Base-by-base conservation (phyloP, 768 basidiomycete genomes). In the Trametes maxima region DNA sequence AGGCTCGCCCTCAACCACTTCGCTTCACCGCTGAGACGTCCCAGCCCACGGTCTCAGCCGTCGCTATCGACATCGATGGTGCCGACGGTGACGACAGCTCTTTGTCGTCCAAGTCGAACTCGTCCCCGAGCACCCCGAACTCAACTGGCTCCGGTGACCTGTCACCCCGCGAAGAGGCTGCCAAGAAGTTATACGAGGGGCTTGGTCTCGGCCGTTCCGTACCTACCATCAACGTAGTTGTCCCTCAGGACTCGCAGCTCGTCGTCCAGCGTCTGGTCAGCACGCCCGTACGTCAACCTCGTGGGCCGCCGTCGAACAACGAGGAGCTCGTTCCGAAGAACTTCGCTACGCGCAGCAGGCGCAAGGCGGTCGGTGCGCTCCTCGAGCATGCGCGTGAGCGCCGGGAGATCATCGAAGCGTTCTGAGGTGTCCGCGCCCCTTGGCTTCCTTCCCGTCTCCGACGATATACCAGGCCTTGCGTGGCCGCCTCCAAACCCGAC, bases 281-380 rank as follows among this genome's bases (percentile, higher is more conserved):
- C 73, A 86, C 88, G 70, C 88, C 90, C 62, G 80, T 87, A 55
- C 87, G 93, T 74, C 93, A 94, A 79, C 93, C 93, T 68, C 85
- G 87, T 60, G 93, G 93, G 68, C 93, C 93, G 58, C 93, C 93
- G 45, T 89, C 89, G 22, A 88, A 89, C 70, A 85, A 86, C 65
- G 92, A 94, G 69, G 92, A 94, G 71, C 84, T 94, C 51, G 88
- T 89, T 19, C 88, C 90, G 45, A 89, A 90, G 82, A 94, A 94
- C 73, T 94, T 94, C 78, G 92, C 92, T 7, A 86, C 87, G 39
- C 85, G 92, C 68, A 89, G 91, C 75, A 83, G 92, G 75, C 85
- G 90, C 69, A 85, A 89, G 80, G 92, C 92, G 19, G 89, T 93
- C 61, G 90, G 88, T 36, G 90, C 91, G 25, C 77, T 94, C 52